These are phyloP conservation scores for Neofusicoccum parvum DNA, from an alignment of 2,329 filamentous ascomycete species.

Conservation along the genomic window DNA sequence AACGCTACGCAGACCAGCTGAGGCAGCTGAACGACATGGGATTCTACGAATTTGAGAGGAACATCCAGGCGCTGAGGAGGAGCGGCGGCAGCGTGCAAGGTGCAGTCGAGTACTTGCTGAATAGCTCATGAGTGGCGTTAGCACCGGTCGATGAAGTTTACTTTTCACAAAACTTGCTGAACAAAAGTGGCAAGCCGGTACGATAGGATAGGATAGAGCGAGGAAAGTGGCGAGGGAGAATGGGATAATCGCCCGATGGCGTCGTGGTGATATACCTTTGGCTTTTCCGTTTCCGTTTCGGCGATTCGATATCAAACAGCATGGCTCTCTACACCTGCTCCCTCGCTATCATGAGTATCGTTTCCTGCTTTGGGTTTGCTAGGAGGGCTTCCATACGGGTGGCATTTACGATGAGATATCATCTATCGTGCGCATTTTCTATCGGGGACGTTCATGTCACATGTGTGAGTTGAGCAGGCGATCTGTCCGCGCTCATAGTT, in stretches of 20 bases:
- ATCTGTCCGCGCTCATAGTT: neutral
- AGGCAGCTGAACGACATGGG: slow-evolving; percentile 98
- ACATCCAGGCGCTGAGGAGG: slow-evolving; percentile 82
- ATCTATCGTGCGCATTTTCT: neutral
- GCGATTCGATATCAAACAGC: neutral
- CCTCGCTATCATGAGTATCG: slow-evolving; percentile 1
- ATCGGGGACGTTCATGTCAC: neutral
- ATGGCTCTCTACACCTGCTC: neutral
- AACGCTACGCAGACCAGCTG: slow-evolving; percentile 86
- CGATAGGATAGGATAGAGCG: neutral
- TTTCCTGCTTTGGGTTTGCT: neutral
- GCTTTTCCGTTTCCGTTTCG: neutral
- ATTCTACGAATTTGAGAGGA: slow-evolving; percentile 94
- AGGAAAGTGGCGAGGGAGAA: neutral
- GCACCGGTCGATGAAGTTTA: neutral
- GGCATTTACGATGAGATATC: neutral
- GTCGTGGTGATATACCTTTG: slow-evolving; percentile 11
- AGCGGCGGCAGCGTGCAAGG: slow-evolving; percentile 94
- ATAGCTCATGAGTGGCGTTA: neutral
- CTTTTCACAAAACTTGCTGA: neutral
- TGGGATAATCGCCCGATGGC: neutral
- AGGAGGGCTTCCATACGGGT: neutral
- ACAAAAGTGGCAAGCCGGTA: too few species aligned
- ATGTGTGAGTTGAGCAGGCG: neutral
- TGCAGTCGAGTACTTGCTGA: slow-evolving; percentile 72